Percentiles rank a stretch among this genome's conserved stretches.
phyloP scores from a whole-genome alignment of 495 filamentous ascomycete species.

The Entonaema liquescens region DNA sequence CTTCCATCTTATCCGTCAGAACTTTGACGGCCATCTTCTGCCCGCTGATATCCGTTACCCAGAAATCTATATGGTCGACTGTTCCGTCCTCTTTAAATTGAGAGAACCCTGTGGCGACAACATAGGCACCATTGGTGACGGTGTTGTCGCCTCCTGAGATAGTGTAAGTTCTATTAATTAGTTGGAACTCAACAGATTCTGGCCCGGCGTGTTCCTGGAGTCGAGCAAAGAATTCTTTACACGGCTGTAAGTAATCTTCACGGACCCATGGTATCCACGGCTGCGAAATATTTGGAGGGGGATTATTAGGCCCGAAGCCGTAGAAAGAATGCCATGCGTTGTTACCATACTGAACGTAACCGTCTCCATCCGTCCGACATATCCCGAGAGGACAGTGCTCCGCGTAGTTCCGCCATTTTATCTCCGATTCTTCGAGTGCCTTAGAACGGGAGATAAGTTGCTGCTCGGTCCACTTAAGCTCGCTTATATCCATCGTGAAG shows the following conservation, averaged over 20 bases:
- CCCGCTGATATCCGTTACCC: conserved; percentile 56
- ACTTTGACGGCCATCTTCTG: conserved; percentile 52
- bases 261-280: conserved; percentile 37
- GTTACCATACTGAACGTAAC: conserved; percentile 70
- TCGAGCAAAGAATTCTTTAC: conserved; percentile 24
- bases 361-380: conserved; percentile 68
- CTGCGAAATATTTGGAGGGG: conserved; percentile 3
- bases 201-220: conserved; percentile 16
- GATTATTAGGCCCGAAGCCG: background rate
- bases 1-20: conserved; percentile 49
- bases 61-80: conserved; percentile 49
- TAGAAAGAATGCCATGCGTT: conserved; percentile 65
- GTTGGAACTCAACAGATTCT: conserved; percentile 36
- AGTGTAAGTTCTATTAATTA: conserved; percentile 29
- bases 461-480: conserved; percentile 56
- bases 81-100: conserved; percentile 51
- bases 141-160: conserved; percentile 33
- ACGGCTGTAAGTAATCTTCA: conserved; percentile 21
- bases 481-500: conserved; percentile 54
- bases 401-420: conserved; percentile 71
- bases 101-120: conserved; percentile 29
- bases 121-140: conserved; percentile 29
- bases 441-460: conserved; percentile 34
- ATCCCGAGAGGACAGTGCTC: conserved; percentile 75
- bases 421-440: conserved; percentile 69